Percentiles rank a stretch among this genome's conserved stretches.
These are phyloP conservation scores for Chara braunii DNA, from an alignment of 139 green algal genomes.

Conservation along the genomic window DNA sequence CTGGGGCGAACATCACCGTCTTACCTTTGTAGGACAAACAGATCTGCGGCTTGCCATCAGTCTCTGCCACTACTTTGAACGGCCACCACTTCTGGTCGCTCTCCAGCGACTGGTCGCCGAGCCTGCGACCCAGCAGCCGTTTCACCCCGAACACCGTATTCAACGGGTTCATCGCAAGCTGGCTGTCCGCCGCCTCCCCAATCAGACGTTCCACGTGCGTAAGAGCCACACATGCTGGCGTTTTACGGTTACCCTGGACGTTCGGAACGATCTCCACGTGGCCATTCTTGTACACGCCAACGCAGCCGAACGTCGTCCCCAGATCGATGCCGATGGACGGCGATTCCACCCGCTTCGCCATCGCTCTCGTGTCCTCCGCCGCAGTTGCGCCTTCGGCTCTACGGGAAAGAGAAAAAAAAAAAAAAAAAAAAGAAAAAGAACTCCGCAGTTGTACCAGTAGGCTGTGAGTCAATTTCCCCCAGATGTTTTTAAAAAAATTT, in stretches of 20 bases:
- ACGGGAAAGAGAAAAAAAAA: too few relatives aligned
- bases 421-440: too few relatives aligned
- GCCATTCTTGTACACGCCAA: slow-evolving; percentile 43
- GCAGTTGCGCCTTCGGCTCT: too few relatives aligned
- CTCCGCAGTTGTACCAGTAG: too few relatives aligned
- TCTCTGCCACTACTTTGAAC: slow-evolving; percentile 16
- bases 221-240: slow-evolving; percentile 35
- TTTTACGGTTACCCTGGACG: slow-evolving; percentile 15
- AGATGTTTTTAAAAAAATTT: too few relatives aligned
- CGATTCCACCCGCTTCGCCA: too few relatives aligned
- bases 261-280: slow-evolving; percentile 27
- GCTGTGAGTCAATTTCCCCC: too few relatives aligned
- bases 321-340: slow-evolving; percentile 63
- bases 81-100: slow-evolving; percentile 22
- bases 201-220: slow-evolving; percentile 50
- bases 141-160: slow-evolving; percentile 38
- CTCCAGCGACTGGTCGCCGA: slow-evolving; percentile 17
- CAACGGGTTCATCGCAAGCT: slow-evolving; percentile 44
- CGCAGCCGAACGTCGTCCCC: slow-evolving; percentile 56
- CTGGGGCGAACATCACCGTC: slow-evolving; percentile 77
- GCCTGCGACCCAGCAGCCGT: slow-evolving; percentile 33
- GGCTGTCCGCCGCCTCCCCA: slow-evolving; percentile 26
- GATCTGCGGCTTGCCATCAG: slow-evolving; percentile 43
- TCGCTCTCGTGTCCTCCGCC: too few relatives aligned
- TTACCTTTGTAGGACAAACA: too few relatives aligned